Evolutionary conservation across 2,329 filamentous ascomycete species (phyloP).

Genomic region (Coniochaeta sp.): DNA sequence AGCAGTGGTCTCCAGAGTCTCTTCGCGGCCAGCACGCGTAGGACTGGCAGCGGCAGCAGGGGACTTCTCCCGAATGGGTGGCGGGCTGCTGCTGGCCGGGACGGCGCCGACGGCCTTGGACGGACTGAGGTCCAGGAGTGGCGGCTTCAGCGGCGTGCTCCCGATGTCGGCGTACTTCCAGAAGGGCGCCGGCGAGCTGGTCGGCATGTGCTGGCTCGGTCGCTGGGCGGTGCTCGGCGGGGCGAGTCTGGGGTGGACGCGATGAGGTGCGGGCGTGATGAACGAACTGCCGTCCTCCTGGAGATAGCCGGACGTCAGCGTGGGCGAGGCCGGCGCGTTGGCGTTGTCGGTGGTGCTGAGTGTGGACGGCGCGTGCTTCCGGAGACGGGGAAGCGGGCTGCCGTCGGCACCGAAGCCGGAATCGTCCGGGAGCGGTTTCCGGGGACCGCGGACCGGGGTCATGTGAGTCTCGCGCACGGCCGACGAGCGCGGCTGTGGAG

Average conservation of each 20-base stretch:
- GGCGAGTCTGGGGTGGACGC: conserved; percentile 66
- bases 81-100: conserved; percentile 53
- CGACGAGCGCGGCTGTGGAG: conserved; percentile 47
- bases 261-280: conserved; percentile 65
- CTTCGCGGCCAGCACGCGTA: conserved; percentile 23
- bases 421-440: conserved; percentile 30
- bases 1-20: conserved; percentile 16
- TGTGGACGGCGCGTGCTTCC: conserved; percentile 37
- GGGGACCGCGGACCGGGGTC: conserved; percentile 48
- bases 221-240: conserved; percentile 75
- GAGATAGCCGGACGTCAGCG: conserved; percentile 54
- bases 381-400: conserved; percentile 53
- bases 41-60: conserved; percentile 42
- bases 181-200: conserved; percentile 77
- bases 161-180: conserved; percentile 79
- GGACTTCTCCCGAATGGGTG: conserved; percentile 39
- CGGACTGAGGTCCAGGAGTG: conserved; percentile 51
- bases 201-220: conserved; percentile 79
- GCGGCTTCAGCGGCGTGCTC: conserved; percentile 58
- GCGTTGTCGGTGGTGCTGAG: conserved; percentile 40
- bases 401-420: conserved; percentile 42
- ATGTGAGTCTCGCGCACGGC: conserved; percentile 43
- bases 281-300: conserved; percentile 55
- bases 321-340: conserved; percentile 50
- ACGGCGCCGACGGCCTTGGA: conserved; percentile 36